phyloP scores from a whole-genome alignment of 441 rosid species.

The Brassica balearica region DNA sequence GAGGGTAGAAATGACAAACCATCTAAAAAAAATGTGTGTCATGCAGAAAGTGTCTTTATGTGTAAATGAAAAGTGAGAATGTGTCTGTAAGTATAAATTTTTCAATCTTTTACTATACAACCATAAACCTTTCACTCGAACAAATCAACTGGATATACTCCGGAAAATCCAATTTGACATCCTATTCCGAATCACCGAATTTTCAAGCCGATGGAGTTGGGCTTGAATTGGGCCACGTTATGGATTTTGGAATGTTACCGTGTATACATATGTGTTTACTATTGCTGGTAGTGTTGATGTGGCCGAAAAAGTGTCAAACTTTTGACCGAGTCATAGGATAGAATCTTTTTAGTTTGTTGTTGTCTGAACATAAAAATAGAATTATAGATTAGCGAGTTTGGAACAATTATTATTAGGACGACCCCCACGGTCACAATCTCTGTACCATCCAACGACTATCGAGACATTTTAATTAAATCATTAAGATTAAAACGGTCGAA shows the following conservation, averaged over 20 bases:
- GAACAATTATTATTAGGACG: conserved; percentile 7
- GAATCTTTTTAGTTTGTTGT: background rate
- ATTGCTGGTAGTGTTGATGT: conserved; percentile 5
- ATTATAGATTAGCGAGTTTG: conserved; percentile 20
- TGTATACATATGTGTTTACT: background rate
- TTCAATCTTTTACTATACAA: background rate
- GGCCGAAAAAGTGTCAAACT: conserved; percentile 13
- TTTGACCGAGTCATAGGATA: conserved; percentile 5
- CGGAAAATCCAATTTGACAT: background rate
- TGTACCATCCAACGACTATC: conserved; percentile 25
- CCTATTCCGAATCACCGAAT: background rate
- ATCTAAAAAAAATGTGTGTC: no score
- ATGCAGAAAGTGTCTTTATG: no score
- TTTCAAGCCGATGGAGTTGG: background rate
- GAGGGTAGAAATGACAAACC: no score
- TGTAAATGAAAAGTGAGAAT: no score
- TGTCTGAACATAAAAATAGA: background rate
- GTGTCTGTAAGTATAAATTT: no score
- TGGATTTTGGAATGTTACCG: background rate
- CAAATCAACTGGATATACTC: background rate
- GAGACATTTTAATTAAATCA: conserved; percentile 15
- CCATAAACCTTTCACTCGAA: background rate
- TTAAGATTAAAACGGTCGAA: conserved; percentile 38
- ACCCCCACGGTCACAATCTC: conserved; percentile 5
- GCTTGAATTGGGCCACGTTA: background rate